Percentiles rank a stretch among this genome's conserved stretches.
Evolutionary conservation across 2,329 filamentous ascomycete species (phyloP).

Genomic region (Chrysosphaeria jannelii): DNA sequence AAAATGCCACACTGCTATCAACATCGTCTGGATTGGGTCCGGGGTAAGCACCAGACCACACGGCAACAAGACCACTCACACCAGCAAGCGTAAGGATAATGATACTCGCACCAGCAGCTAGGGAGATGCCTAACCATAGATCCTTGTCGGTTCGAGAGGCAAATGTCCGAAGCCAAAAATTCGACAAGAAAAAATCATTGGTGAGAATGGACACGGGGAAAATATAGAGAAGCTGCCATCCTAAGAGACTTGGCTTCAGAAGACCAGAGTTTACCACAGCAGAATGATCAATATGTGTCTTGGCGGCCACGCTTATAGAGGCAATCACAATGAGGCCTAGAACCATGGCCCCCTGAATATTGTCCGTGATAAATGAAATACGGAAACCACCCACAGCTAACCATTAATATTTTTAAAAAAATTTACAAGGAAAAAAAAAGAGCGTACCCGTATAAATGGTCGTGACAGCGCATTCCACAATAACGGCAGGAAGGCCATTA

Average conservation of each 20-base stretch:
- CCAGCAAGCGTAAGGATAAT: slow-evolving; percentile 46
- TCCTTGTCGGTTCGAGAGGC: slow-evolving; percentile 53
- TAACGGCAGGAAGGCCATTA: slow-evolving; percentile 41
- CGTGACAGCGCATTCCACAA: slow-evolving; percentile 48
- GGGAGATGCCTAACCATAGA: slow-evolving; percentile 40
- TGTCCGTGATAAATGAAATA: slow-evolving; percentile 62
- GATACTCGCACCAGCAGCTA: slow-evolving; percentile 33
- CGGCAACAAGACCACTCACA: slow-evolving; percentile 40
- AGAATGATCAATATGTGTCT: slow-evolving; percentile 38
- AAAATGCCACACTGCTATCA: slow-evolving; percentile 40
- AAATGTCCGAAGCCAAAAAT: slow-evolving; percentile 63
- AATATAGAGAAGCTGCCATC: slow-evolving; percentile 69
- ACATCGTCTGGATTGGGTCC: slow-evolving; percentile 20
- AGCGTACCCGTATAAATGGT: slow-evolving; percentile 59
- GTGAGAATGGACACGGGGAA: slow-evolving; percentile 53
- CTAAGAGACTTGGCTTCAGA: slow-evolving; percentile 36
- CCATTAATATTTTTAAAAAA: not conserved
- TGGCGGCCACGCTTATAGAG: slow-evolving; percentile 45
- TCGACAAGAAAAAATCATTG: slow-evolving; percentile 66
- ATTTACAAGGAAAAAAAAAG: slow-evolving; percentile 1
- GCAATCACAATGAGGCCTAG: slow-evolving; percentile 44
- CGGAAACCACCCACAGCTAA: slow-evolving; percentile 55
- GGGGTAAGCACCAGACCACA: slow-evolving; percentile 46
- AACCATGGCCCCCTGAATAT: slow-evolving; percentile 55
- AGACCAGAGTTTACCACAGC: slow-evolving; percentile 39